Evolutionary conservation across 2,329 filamentous ascomycete genomes (phyloP).

Genomic region (Rhexocercosporidium sp.): DNA sequence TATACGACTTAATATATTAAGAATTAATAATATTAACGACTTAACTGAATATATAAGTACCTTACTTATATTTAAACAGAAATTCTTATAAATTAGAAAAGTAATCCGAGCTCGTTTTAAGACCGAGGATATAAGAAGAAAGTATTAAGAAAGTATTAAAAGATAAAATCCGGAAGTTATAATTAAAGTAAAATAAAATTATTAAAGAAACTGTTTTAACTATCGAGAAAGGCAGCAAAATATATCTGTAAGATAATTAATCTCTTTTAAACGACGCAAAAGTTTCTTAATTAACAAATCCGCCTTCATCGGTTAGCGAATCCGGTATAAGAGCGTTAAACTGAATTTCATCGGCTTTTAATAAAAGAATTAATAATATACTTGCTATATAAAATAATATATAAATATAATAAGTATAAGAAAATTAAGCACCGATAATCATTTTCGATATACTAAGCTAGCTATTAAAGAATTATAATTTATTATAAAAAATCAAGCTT

Average conservation of each 20-base stretch:
- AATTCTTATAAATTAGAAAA: background rate
- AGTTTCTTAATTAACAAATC: background rate
- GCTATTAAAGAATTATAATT: slow-evolving; percentile 27
- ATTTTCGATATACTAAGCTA: slow-evolving; percentile 31
- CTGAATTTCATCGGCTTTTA: background rate
- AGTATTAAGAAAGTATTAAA: background rate
- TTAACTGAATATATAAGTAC: slow-evolving; percentile 51
- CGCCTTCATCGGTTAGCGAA: background rate
- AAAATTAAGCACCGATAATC: slow-evolving; percentile 30
- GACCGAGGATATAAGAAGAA: background rate
- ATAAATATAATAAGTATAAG: slow-evolving; percentile 31
- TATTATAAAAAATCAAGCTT: background rate
- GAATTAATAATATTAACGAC: slow-evolving; percentile 51
- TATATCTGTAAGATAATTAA: background rate
- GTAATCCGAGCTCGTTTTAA: background rate
- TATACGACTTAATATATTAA: slow-evolving; percentile 50
- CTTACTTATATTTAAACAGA: slow-evolving; percentile 36
- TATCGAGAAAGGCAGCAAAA: background rate
- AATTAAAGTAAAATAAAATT: background rate
- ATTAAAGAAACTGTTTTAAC: background rate
- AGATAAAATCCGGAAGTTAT: background rate
- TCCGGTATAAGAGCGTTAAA: background rate
- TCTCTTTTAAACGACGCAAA: background rate
- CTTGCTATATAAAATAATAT: slow-evolving; percentile 28
- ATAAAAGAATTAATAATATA: background rate